A percentile compares a stretch with the other conserved stretches of the same genome.
Evolutionary conservation across 805 yeast species (phyloP).

Genomic region (Saturnispora galanensis): DNA sequence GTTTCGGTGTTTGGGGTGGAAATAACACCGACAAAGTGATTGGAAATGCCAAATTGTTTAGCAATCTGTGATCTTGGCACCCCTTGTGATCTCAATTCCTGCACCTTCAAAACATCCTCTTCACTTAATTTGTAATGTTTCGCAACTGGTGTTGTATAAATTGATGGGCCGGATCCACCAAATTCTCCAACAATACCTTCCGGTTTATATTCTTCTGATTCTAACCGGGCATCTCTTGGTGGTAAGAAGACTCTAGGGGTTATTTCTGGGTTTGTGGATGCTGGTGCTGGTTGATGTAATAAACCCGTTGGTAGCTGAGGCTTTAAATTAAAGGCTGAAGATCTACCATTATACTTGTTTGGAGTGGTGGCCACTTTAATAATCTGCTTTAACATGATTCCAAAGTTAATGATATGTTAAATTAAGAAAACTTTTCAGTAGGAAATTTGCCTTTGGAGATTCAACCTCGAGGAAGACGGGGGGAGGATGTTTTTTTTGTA

Average conservation of each 20-base stretch:
- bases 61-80: constrained; percentile 23
- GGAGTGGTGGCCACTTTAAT: constrained; percentile 25
- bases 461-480: background rate
- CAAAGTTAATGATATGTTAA: too few species aligned
- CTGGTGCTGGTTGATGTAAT: constrained; percentile 29
- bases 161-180: constrained; percentile 21
- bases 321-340: constrained; percentile 29
- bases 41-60: constrained; percentile 23
- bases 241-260: constrained; percentile 30
- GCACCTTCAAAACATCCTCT: constrained; percentile 22
- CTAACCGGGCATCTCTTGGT: constrained; percentile 22
- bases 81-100: constrained; percentile 23
- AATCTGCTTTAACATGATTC: background rate
- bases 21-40: constrained; percentile 24
- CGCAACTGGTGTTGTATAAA: constrained; percentile 18
- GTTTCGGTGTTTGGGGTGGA: constrained; percentile 20
- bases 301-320: constrained; percentile 27
- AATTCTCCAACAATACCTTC: constrained; percentile 12
- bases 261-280: constrained; percentile 23
- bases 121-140: constrained; percentile 20
- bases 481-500: background rate
- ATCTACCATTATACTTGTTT: constrained; percentile 28
- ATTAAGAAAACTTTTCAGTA: too few species aligned
- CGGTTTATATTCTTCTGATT: constrained; percentile 21
- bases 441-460: too few species aligned